phyloP scores from a whole-genome alignment of 2,329 filamentous ascomycete species.

The Alternaria brassicae region DNA sequence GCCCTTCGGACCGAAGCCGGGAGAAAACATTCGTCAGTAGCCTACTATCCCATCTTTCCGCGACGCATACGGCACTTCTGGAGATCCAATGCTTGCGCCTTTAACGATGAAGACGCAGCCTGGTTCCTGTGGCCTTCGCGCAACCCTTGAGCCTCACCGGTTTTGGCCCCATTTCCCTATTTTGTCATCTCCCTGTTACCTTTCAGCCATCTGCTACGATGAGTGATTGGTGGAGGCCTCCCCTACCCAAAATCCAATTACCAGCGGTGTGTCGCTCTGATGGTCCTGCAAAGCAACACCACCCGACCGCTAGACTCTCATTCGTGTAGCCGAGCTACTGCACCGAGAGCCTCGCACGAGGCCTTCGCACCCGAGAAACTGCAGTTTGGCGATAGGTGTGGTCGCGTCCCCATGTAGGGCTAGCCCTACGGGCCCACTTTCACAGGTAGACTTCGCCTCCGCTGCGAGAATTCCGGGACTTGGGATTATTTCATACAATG shows the following conservation, averaged over 20 bases:
- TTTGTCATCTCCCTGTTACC: slow-evolving; percentile 17
- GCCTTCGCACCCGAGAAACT: not conserved
- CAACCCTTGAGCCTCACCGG: slow-evolving; percentile 25
- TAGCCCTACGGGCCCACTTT: slow-evolving; percentile 14
- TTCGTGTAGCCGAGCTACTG: slow-evolving; percentile 9
- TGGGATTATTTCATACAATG: not conserved
- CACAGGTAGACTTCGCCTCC: not conserved
- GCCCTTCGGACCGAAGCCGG: not conserved
- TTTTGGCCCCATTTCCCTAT: slow-evolving; percentile 33
- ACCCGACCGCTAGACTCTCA: slow-evolving; percentile 5
- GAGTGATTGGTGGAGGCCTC: slow-evolving; percentile 4
- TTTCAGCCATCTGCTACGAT: not conserved
- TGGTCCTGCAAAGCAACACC: slow-evolving; percentile 2
- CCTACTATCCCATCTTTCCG: not conserved
- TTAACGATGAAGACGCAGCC: not conserved
- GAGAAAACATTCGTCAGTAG: slow-evolving; percentile 17
- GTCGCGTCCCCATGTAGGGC: slow-evolving; percentile 9
- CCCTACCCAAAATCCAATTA: not conserved
- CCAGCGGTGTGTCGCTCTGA: not conserved
- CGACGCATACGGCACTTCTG: not conserved
- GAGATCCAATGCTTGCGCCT: not conserved
- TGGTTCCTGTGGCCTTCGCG: slow-evolving; percentile 15
- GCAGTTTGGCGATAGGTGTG: not conserved
- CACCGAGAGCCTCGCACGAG: slow-evolving; percentile 7
- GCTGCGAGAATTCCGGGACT: not conserved